Conservation (phyloP, 2,329 filamentous ascomycete species). For the Colletotrichum sp. region DNA sequence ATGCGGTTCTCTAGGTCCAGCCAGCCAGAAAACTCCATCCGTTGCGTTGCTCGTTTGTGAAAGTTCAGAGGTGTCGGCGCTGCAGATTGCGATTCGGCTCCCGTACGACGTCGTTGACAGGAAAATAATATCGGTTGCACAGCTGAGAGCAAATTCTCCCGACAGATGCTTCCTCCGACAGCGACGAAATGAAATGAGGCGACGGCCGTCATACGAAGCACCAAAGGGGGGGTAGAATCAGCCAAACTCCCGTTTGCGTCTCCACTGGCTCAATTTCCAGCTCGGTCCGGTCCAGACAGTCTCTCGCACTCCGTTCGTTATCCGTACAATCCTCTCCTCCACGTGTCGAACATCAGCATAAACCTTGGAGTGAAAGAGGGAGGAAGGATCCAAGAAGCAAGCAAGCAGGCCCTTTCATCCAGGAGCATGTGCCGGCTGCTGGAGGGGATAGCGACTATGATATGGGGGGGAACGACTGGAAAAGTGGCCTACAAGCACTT, state of each 20-base stretch:
- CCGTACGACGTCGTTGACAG: not conserved
- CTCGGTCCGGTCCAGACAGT: constrained; percentile 6
- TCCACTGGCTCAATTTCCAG: constrained; percentile 7
- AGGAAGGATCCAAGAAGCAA: not conserved
- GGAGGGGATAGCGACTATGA: constrained; percentile 10
- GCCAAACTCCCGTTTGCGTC: constrained; percentile 17
- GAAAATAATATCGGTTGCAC: constrained; percentile 4
- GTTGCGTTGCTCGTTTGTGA: not conserved
- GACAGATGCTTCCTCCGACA: not conserved
- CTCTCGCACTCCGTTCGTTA: not conserved
- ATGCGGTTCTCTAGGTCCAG: constrained; percentile 10
- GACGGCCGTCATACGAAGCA: constrained; percentile 5
- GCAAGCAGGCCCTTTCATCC: not conserved
- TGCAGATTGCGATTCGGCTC: not conserved
- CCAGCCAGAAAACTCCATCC: constrained; percentile 13
- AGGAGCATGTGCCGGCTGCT: not conserved
- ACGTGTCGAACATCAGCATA: constrained; percentile 18
- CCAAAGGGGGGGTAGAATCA: not conserved
- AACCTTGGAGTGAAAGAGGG: not conserved
- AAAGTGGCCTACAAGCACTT: constrained; percentile 13
- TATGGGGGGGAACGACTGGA: constrained; percentile 2
- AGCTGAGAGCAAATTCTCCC: constrained; percentile 2
- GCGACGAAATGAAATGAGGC: constrained; percentile 1
- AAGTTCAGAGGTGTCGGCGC: not conserved
- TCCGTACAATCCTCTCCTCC: constrained; percentile 2